phyloP scores from a whole-genome alignment of 768 basidiomycete genomes.

The Strobilomyces confusus region DNA sequence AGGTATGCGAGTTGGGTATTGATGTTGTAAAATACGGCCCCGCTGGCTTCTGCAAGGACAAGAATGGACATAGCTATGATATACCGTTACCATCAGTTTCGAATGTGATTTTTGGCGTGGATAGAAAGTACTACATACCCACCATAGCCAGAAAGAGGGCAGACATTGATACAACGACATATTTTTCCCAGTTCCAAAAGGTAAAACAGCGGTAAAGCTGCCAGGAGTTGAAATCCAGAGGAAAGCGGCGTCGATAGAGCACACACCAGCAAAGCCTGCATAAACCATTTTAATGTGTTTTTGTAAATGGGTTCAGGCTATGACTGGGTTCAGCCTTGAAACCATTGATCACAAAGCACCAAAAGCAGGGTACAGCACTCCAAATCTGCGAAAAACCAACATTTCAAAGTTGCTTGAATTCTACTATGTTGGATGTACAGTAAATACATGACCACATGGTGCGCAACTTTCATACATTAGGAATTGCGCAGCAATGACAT shows the following conservation, averaged over 20 bases:
- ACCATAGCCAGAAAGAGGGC: conserved; percentile 10
- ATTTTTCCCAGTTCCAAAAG: conserved; percentile 15
- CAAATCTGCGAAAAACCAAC: no score
- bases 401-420: no score
- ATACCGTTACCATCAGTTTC: not conserved
- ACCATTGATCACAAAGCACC: no score
- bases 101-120: no score
- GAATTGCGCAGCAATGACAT: no score
- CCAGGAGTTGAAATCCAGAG: not conserved
- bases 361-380: no score
- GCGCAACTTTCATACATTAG: no score
- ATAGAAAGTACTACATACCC: conserved; percentile 5
- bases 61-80: conserved; percentile 16
- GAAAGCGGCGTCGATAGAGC: not conserved
- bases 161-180: conserved; percentile 15
- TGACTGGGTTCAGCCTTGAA: no score
- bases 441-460: no score
- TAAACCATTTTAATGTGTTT: conserved; percentile 30
- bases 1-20: conserved; percentile 26
- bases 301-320: no score
- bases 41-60: conserved; percentile 10
- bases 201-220: conserved; percentile 18
- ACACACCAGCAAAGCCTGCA: conserved; percentile 23
- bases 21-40: conserved; percentile 17
- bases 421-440: no score